Conservation (phyloP, 2,329 filamentous ascomycete genomes). For the Drechslera avenae region DNA sequence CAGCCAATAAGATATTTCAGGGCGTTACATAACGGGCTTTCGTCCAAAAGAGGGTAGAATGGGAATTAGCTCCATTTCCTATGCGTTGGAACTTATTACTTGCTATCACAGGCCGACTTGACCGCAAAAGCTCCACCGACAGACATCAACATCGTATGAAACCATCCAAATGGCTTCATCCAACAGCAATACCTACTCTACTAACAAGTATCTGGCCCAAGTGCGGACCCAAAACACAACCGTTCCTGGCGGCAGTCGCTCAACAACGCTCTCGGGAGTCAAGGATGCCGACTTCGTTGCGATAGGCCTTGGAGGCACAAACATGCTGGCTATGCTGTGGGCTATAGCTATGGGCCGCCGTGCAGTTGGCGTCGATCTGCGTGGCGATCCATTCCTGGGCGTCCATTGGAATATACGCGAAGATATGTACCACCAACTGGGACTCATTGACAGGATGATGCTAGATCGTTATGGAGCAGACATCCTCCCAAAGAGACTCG, state of each 20-base stretch:
- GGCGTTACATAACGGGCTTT: too few relatives aligned
- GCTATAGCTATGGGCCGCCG: slow-evolving; percentile 19
- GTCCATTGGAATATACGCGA: slow-evolving; percentile 29
- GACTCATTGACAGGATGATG: slow-evolving; percentile 27
- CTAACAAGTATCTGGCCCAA: slow-evolving; percentile 10
- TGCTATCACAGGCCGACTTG: not conserved
- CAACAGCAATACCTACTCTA: slow-evolving; percentile 2
- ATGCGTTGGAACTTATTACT: not conserved
- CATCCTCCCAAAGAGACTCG: slow-evolving; percentile 14
- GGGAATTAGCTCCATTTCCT: not conserved
- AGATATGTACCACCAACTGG: slow-evolving; percentile 25
- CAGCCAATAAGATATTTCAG: too few relatives aligned
- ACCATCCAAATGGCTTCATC: not conserved
- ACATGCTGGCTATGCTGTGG: slow-evolving; percentile 28
- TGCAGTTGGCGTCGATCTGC: slow-evolving; percentile 21
- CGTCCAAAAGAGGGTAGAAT: too few relatives aligned
- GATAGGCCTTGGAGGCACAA: slow-evolving; percentile 24
- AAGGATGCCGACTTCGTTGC: slow-evolving; percentile 26
- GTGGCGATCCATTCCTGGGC: slow-evolving; percentile 23
- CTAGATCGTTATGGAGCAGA: slow-evolving; percentile 17
- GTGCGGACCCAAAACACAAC: slow-evolving; percentile 7
- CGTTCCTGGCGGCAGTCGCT: slow-evolving; percentile 3
- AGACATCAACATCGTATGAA: not conserved
- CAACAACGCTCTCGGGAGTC: slow-evolving; percentile 11
- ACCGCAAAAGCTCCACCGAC: not conserved